A percentile compares a stretch with the other conserved stretches of the same genome.
phyloP scores from a whole-genome alignment of 306 rosid genomes.

The Quercus mongolica region DNA sequence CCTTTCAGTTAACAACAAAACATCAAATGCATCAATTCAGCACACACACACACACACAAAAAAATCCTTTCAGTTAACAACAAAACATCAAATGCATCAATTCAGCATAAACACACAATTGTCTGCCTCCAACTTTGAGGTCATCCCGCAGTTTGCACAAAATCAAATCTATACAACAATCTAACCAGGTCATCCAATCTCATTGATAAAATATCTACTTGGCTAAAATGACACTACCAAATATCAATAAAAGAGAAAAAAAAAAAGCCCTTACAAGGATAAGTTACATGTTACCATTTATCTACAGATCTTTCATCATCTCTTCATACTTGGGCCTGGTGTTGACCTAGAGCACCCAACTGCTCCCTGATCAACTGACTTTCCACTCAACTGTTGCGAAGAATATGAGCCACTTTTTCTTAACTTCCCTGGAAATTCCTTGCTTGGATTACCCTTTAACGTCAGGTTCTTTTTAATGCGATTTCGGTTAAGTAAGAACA shows the following conservation, averaged over 20 bases:
- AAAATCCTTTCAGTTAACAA: constrained; percentile 3
- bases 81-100: not conserved
- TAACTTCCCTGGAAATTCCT: constrained; percentile 67
- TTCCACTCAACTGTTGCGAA: constrained; percentile 46
- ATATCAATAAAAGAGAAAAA: constrained; percentile 6
- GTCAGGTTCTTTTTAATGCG: constrained; percentile 62
- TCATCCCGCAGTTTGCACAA: not conserved
- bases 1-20: constrained; percentile 14
- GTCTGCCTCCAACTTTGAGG: constrained; percentile 15
- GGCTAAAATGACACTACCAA: constrained; percentile 24
- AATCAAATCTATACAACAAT: constrained; percentile 22
- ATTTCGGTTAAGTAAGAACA: constrained; percentile 61
- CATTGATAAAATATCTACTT: constrained; percentile 19
- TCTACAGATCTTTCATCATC: constrained; percentile 32
- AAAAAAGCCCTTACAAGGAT: not conserved
- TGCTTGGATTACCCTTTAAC: constrained; percentile 48
- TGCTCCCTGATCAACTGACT: constrained; percentile 45
- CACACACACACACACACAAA: not conserved
- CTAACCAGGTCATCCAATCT: constrained; percentile 20
- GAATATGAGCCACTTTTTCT: constrained; percentile 44
- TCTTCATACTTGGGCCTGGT: constrained; percentile 40
- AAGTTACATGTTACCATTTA: constrained; percentile 6
- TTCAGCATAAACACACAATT: not conserved
- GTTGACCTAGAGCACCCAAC: constrained; percentile 55
- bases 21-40: not conserved